Percentiles rank a stretch among this genome's conserved stretches.
phyloP scores from a whole-genome alignment of 495 filamentous ascomycete genomes.

The Evansstolkia leycettana region DNA sequence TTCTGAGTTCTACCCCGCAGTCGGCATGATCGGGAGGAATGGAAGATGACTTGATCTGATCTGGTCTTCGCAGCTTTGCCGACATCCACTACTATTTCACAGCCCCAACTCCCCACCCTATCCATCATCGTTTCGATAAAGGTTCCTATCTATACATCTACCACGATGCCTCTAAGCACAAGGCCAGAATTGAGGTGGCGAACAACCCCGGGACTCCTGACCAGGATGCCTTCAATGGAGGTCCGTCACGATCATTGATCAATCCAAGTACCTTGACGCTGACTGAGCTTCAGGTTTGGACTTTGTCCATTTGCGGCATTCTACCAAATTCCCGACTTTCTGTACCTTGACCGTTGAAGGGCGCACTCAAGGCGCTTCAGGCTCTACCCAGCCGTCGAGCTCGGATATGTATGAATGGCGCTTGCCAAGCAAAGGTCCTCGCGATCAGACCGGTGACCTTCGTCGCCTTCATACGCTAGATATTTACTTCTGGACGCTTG shows the following conservation, averaged over 20 bases:
- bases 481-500: constrained; percentile 77
- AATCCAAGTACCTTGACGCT: neutral
- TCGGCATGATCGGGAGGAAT: neutral
- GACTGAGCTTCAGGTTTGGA: constrained; percentile 42
- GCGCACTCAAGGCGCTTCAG: constrained; percentile 15
- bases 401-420: constrained; percentile 56
- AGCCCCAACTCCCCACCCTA: constrained; percentile 53
- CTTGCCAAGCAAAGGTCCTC: constrained; percentile 57
- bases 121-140: constrained; percentile 81
- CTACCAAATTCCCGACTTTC: constrained; percentile 63
- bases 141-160: constrained; percentile 83
- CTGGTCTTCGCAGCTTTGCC: constrained; percentile 49
- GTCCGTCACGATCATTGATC: constrained; percentile 31
- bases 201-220: constrained; percentile 78
- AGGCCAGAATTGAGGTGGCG: constrained; percentile 69
- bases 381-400: constrained; percentile 21
- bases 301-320: constrained; percentile 52
- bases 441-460: constrained; percentile 56
- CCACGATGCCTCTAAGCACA: constrained; percentile 54
- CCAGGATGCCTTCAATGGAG: constrained; percentile 80
- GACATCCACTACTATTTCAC: constrained; percentile 87
- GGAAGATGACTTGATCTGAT: constrained; percentile 1
- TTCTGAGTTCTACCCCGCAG: constrained; percentile 21
- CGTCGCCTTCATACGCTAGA: constrained; percentile 74
- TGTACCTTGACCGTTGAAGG: constrained; percentile 65